These are phyloP conservation scores for Trichoderma aggressivum DNA, from an alignment of 2,329 filamentous ascomycete species.

Conservation along the genomic window DNA sequence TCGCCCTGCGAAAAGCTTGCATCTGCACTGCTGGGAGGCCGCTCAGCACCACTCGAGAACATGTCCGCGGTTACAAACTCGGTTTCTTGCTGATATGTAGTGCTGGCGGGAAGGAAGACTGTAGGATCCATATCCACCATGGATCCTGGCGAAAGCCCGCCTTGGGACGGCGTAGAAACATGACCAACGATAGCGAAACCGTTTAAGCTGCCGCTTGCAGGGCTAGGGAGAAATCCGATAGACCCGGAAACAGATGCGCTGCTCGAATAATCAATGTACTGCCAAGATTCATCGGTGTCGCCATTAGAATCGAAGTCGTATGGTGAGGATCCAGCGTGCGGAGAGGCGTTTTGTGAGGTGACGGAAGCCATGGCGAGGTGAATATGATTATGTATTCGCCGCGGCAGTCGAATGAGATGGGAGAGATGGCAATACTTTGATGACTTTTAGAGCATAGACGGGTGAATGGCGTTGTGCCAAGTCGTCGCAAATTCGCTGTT, in stretches of 20 bases:
- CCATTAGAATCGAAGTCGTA: conserved; percentile 40
- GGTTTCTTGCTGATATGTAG: conserved; percentile 29
- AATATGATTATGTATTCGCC: not conserved
- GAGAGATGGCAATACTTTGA: not conserved
- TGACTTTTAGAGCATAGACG: not conserved
- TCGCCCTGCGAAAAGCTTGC: conserved; percentile 32
- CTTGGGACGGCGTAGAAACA: conserved; percentile 30
- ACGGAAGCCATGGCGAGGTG: conserved; percentile 35
- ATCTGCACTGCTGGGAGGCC: conserved; percentile 21
- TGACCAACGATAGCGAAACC: conserved; percentile 49
- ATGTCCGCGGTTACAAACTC: conserved; percentile 23
- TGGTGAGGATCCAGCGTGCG: conserved; percentile 35
- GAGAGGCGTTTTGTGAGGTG: conserved; percentile 37
- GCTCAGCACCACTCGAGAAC: conserved; percentile 30
- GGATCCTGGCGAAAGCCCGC: conserved; percentile 41
- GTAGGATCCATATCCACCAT: conserved; percentile 38
- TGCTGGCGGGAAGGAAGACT: conserved; percentile 34
- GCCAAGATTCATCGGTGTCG: conserved; percentile 46
- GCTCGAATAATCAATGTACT: conserved; percentile 39
- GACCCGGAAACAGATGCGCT: conserved; percentile 37
- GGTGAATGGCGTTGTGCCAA: not conserved
- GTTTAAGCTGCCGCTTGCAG: conserved; percentile 48
- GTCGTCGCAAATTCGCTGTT: not conserved
- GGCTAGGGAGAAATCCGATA: conserved; percentile 47
- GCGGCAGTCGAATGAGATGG: not conserved